Base-by-base conservation (phyloP, 805 yeast species). In the Kregervanrija fluxuum region DNA sequence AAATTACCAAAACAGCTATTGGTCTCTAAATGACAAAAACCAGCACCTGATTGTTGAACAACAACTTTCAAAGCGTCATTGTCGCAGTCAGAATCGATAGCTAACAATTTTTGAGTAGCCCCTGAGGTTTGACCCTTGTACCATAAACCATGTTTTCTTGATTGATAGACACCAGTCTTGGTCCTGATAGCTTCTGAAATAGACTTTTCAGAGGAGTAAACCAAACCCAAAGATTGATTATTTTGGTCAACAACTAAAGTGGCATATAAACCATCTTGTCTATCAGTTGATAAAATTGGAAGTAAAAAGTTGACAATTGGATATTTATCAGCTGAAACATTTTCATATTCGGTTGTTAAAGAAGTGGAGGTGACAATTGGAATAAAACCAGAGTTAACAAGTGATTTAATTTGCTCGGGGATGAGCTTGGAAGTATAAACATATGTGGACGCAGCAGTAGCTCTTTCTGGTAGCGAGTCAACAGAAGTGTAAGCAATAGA, bases 51-150 rank as follows among this genome's bases (percentile, higher is more conserved):
- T 62, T 90, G 97, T 52, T 79, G 81, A 30, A 93, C 99, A 15
- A 82, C 74, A 59, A 91, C 87, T 67, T 86, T 83, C 56, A 93
- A 67, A 50, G 95, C 85, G 62, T 93, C 99, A 38, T 85, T 80
- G 66, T 93, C 99, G 65, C 99, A 93, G 67, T 93, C 99, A 48
- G 78, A 65, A 43, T 79, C 82, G 46, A 93, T 62, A 37, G 72
- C 66, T 17, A 84, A 53, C 40, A 93, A 71, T 53, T 73, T 72
- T 67, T 93, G 99, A 1, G 95, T 86, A 42, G 95, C 95, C 15
- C 99, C 99, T n/a, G 95, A 85, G 2, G 96, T 86, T 45, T 84
- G 83, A 30, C 99, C 99, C 64, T 93, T 93, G 63, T 82, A 85
- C 99, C 99, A 93, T 47, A 93, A 73, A 37, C 95, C 98, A 49